Evolutionary conservation across 331 rosid species (phyloP).

Genomic region (Rosa hybrid): DNA sequence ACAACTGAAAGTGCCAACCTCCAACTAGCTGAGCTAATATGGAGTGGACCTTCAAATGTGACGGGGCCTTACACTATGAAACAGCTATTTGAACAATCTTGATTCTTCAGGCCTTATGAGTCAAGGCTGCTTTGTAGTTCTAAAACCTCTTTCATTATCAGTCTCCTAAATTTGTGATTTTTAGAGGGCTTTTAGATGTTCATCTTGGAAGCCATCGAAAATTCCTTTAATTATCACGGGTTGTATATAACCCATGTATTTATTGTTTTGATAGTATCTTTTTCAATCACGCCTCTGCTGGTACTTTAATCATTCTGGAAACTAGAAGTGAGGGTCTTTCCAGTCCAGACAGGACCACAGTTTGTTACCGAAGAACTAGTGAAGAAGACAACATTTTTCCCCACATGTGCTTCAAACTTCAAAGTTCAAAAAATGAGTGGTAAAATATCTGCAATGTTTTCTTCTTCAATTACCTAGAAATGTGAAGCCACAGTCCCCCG

Average conservation of each 20-base stretch:
- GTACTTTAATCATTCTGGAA: neutral
- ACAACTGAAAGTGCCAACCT: conserved; percentile 32
- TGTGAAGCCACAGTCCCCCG: neutral
- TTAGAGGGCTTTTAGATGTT: neutral
- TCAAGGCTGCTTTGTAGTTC: neutral
- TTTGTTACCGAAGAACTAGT: neutral
- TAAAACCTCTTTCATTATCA: neutral
- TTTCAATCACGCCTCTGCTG: neutral
- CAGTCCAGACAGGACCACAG: neutral
- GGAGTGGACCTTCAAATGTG: conserved; percentile 44
- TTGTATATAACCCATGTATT: neutral
- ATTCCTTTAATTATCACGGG: neutral
- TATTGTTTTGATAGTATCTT: neutral
- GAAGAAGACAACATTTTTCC: neutral
- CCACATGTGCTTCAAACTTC: conserved; percentile 10
- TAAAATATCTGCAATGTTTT: neutral
- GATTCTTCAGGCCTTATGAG: neutral
- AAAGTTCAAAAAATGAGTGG: no score
- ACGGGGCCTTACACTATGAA: conserved; percentile 32
- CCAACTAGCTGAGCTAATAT: conserved; percentile 38
- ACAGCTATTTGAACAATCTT: conserved; percentile 23
- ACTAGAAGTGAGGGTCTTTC: neutral
- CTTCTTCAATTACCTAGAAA: neutral
- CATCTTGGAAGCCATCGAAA: neutral
- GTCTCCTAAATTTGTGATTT: neutral